Evolutionary conservation across 805 yeast genomes (phyloP), one percentile per base, ranked within the genome.

Genomic region (Kodamaea jinghongensis): DNA sequence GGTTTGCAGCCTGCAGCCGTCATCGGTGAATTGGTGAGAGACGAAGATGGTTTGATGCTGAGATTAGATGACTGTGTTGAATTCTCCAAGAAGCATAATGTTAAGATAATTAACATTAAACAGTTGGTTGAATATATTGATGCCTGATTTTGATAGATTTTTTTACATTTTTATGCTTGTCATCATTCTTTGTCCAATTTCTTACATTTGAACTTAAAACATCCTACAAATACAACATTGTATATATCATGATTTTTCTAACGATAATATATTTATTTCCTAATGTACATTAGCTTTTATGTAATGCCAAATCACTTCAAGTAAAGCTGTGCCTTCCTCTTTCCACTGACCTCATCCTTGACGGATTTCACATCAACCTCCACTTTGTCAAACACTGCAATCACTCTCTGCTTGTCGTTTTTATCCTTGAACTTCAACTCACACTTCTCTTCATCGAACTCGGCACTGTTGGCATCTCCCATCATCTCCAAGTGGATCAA

Each of bases 41-140:
- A 89, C 49, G 84, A 80, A 34, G 98, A 93, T 55, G 99, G 99
- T 1, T 70, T 84, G 48, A 93, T 93, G 98, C 88, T 90, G 83
- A 81, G 99, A 60, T 70, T 89, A 46, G 84, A 81, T 46, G 96
- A 93, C 58, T 93, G 98, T 64, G 62, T 75, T 33, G 67, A 68
- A 53, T 93, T 93, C 57, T 74, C 86, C 31, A 60, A 75, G 52
- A 60, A 76, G 49, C 79, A 77, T 52, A 71, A 71, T 34, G 65
- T 93, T 44, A 85, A 83, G 57, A 65, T 87, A 15, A 80, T 91
- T 46, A 83, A 89, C 23, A 90, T 91, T 52, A 86, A 87, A 49
- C 84, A 79, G 44, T 57, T 90, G 47, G 81, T 75, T 12, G 73
- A 77, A 47, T 71, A 81, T 58, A 66, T 82, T 29, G 23, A 20